phyloP scores from a whole-genome alignment of 352 stramenopile genomes.

The Globisporangium paddicum region DNA sequence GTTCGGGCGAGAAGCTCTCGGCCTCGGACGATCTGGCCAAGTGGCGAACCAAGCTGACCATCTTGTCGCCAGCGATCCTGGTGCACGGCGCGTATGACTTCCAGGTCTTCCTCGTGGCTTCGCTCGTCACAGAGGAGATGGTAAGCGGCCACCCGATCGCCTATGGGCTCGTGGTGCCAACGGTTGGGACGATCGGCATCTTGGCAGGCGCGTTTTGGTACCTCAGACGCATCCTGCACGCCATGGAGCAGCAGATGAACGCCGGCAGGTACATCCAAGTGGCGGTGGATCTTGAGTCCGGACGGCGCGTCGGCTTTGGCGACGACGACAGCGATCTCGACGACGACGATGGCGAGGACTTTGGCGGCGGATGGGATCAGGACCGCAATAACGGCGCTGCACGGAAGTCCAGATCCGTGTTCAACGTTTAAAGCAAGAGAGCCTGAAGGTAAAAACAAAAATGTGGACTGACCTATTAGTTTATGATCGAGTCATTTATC shows the following conservation, averaged over 20 bases:
- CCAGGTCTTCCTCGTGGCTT: slow-evolving; percentile 49
- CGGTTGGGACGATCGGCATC: slow-evolving; percentile 19
- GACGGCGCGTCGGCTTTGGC: slow-evolving; percentile 23
- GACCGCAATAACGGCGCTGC: not conserved
- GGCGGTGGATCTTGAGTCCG: slow-evolving; percentile 38
- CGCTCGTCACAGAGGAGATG: slow-evolving; percentile 31
- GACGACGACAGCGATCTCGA: slow-evolving; percentile 32
- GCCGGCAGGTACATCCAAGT: slow-evolving; percentile 44
- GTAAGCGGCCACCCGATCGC: slow-evolving; percentile 24
- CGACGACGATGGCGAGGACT: slow-evolving; percentile 13
- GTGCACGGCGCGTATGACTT: slow-evolving; percentile 61
- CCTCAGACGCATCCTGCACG: slow-evolving; percentile 24
- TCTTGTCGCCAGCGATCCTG: slow-evolving; percentile 41
- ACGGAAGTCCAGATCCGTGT: slow-evolving; percentile 30
- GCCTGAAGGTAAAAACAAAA: too few relatives aligned
- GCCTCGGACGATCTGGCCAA: slow-evolving; percentile 15
- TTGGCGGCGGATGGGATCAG: not conserved
- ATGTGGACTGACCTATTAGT: too few relatives aligned
- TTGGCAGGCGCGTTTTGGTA: slow-evolving; percentile 28
- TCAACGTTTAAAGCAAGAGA: slow-evolving; percentile 23
- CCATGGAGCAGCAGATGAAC: slow-evolving; percentile 45
- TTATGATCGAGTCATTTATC: too few relatives aligned
- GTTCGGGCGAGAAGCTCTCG: slow-evolving; percentile 7
- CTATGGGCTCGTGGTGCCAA: slow-evolving; percentile 34
- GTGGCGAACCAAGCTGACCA: slow-evolving; percentile 30